A percentile compares a stretch with the other conserved stretches of the same genome.
These are phyloP conservation scores for Wickerhamomyces tratensis DNA, from an alignment of 805 yeast species.

Conservation along the genomic window DNA sequence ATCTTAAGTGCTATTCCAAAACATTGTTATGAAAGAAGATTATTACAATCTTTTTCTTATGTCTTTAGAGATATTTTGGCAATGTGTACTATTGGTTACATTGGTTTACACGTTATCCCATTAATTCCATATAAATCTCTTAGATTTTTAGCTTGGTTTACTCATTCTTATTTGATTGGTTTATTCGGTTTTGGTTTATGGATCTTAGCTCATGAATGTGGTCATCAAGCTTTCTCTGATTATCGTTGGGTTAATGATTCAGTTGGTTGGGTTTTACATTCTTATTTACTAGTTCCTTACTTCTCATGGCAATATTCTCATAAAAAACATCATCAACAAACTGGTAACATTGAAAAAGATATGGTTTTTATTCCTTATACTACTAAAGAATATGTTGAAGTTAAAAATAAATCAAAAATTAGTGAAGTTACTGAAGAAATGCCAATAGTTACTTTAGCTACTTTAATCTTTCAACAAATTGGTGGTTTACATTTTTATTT, in stretches of 20 bases:
- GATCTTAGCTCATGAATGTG: slow-evolving; percentile 59
- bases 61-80: slow-evolving; percentile 42
- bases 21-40: slow-evolving; percentile 48
- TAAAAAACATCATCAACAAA: slow-evolving; percentile 53
- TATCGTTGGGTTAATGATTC: slow-evolving; percentile 41
- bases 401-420: slow-evolving; percentile 23
- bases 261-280: slow-evolving; percentile 53
- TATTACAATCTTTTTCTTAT: slow-evolving; percentile 37
- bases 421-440: slow-evolving; percentile 44
- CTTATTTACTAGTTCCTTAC: slow-evolving; percentile 47
- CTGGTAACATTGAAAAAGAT: slow-evolving; percentile 51
- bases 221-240: slow-evolving; percentile 53
- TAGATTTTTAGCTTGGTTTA: slow-evolving; percentile 33
- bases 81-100: slow-evolving; percentile 32
- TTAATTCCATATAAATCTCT: slow-evolving; percentile 20
- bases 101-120: slow-evolving; percentile 35
- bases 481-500: slow-evolving; percentile 46
- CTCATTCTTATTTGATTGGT: slow-evolving; percentile 31
- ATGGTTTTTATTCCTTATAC: slow-evolving; percentile 52
- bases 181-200: slow-evolving; percentile 49
- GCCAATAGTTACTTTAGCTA: slow-evolving; percentile 36
- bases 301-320: slow-evolving; percentile 56
- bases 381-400: slow-evolving; percentile 32
- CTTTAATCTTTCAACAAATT: slow-evolving; percentile 41
- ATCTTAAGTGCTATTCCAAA: slow-evolving; percentile 49